These are phyloP conservation scores for Rhytidiadelphus loreus DNA, from an alignment of 225 moss, liverwort and hornwort genomes.

Conservation along the genomic window DNA sequence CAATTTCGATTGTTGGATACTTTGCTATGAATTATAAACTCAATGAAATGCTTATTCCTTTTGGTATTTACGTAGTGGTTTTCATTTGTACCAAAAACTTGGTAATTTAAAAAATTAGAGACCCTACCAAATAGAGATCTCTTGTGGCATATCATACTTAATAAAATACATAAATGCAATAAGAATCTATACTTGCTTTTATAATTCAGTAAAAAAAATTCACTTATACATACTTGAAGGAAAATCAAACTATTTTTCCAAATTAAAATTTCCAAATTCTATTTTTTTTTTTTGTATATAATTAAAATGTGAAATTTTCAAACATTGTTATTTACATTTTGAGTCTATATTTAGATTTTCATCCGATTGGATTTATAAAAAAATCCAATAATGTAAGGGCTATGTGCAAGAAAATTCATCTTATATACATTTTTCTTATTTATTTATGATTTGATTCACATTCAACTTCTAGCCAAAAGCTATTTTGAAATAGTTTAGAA, in stretches of 20 bases:
- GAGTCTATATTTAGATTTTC: neutral
- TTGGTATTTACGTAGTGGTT: neutral
- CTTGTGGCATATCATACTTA: neutral
- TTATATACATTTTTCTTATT: neutral
- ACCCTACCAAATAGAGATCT: rapidly evolving
- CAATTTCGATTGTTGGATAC: neutral
- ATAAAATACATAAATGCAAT: neutral
- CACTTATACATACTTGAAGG: neutral
- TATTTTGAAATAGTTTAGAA: neutral
- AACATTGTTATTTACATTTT: neutral
- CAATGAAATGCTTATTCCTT: neutral
- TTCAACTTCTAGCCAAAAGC: neutral
- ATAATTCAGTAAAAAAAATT: neutral
- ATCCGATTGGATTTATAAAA: neutral
- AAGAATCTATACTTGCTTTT: neutral
- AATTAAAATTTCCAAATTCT: neutral
- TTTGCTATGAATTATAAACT: neutral
- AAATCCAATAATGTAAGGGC: neutral
- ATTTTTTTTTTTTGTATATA: neutral
- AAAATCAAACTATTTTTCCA: neutral
- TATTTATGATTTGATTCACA: neutral
- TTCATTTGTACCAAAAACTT: neutral
- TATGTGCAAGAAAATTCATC: neutral
- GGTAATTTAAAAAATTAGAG: rapidly evolving
- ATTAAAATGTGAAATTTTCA: neutral